Base-by-base conservation (phyloP, 1,139 yeast genomes). In the Pichia inconspicua region DNA sequence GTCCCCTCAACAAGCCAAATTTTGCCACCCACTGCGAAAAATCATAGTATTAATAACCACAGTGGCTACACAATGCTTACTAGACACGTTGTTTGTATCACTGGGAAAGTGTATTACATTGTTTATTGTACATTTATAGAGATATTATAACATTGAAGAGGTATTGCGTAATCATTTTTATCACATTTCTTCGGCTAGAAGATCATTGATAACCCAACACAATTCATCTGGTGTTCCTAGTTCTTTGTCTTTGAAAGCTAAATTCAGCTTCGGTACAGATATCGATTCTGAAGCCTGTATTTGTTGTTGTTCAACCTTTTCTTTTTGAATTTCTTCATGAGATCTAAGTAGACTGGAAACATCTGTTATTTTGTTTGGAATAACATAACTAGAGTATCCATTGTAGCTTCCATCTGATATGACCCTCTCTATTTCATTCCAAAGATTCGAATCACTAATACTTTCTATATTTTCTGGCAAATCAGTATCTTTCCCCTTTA, bases 151-250 rank as follows among this genome's bases (percentile, higher is more conserved):
- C 5, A 17, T 34, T 34, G n/a, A 2, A 4, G 12, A 27, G 14
- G 25, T 10, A 37, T 10, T 22, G n/a, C 5, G 40, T 37, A 14
- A 4, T 14, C 8, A 22, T 15, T 15, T 15, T 15, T 2, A 34
- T 22, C 12, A 37, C 40, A 37, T 12, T 5, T 55, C 52, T 53
- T 57, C 55, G 3, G 48, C 45, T 2, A 61, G 41, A 30, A 75
- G 67, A 52, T 83, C 90, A 65, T 80, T 82, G 41, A 84, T 71
- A 46, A 84, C 70, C 85, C 88, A 80, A 56, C 80, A 78, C 53
- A 84, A 67, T 60, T 84, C 94, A 53, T 82, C 84, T 27, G 78
- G 73, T 0, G 82, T 72, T 6, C 90, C 90, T 38, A 78, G 49
- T 12, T 52, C 50, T 6, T 57, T 55, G 47, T 61, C 61, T 19